These are phyloP conservation scores for Sporopachydermia lactativora DNA, from an alignment of 805 yeast species.

Conservation along the genomic window DNA sequence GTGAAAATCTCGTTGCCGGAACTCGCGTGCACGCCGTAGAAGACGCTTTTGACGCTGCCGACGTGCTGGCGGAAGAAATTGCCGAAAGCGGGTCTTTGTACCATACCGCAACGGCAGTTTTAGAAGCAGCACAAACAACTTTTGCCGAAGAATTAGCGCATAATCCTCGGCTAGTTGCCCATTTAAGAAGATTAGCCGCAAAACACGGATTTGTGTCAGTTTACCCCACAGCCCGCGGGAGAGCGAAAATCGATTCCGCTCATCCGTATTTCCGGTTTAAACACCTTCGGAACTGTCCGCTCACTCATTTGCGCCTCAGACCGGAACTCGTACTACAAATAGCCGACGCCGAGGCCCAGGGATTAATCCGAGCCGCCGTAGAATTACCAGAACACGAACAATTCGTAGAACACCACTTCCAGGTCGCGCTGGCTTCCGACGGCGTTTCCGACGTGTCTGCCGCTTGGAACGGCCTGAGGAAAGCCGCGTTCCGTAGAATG, in stretches of 20 bases:
- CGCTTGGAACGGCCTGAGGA: slow-evolving; percentile 73
- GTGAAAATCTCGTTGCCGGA: slow-evolving; percentile 62
- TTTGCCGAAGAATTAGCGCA: slow-evolving; percentile 70
- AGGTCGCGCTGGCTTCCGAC: slow-evolving; percentile 21
- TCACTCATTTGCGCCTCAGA: slow-evolving; percentile 52
- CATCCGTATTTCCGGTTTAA: slow-evolving; percentile 83
- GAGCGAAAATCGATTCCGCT: slow-evolving; percentile 58
- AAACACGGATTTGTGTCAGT: slow-evolving; percentile 57
- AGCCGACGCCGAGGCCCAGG: slow-evolving; percentile 80
- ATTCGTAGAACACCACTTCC: slow-evolving; percentile 25
- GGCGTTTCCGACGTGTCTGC: slow-evolving; percentile 53
- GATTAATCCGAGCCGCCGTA: slow-evolving; percentile 54
- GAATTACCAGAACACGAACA: slow-evolving; percentile 32
- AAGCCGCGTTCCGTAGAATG: slow-evolving; percentile 49
- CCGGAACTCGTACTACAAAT: slow-evolving; percentile 82
- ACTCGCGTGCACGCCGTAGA: slow-evolving; percentile 58
- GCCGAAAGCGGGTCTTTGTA: slow-evolving; percentile 29
- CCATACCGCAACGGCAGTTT: slow-evolving; percentile 44
- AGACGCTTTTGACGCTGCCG: slow-evolving; percentile 50
- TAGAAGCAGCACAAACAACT: slow-evolving; percentile 59
- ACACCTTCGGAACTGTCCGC: slow-evolving; percentile 72
- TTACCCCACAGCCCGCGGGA: slow-evolving; percentile 72
- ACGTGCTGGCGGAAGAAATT: slow-evolving; percentile 35
- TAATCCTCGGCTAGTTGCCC: slow-evolving; percentile 66
- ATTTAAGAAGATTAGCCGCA: slow-evolving; percentile 44